phyloP scores from a whole-genome alignment of 2,329 filamentous ascomycete species.

The Ophiostoma piceae region DNA sequence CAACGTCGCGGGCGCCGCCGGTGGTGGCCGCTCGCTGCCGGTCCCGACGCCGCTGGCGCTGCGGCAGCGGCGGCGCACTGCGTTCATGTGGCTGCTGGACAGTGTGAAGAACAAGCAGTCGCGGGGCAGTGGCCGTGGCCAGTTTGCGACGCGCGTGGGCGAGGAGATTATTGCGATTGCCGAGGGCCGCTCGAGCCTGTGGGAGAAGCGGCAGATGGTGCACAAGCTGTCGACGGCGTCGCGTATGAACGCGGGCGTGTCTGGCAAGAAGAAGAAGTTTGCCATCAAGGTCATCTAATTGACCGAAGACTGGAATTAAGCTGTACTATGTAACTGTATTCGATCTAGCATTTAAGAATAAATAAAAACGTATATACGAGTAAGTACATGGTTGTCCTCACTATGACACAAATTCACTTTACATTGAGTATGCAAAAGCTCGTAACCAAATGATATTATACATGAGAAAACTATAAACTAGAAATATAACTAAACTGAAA shows the following conservation, averaged over 20 bases:
- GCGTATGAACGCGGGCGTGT: constrained; percentile 58
- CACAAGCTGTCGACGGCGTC: constrained; percentile 78
- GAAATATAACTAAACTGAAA: background rate
- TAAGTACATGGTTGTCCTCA: no score
- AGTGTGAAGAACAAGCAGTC: constrained; percentile 73
- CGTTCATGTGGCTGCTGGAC: constrained; percentile 85
- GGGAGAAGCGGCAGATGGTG: constrained; percentile 71
- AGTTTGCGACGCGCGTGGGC: constrained; percentile 72
- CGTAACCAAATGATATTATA: background rate
- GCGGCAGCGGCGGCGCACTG: constrained; percentile 69
- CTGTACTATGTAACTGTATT: background rate
- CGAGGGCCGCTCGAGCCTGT: constrained; percentile 76
- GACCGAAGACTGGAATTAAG: no score
- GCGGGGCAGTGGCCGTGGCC: constrained; percentile 62
- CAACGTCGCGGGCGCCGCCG: constrained; percentile 68
- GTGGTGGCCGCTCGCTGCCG: constrained; percentile 79
- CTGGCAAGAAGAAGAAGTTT: constrained; percentile 4
- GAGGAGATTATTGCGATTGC: constrained; percentile 83
- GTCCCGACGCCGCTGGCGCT: constrained; percentile 71
- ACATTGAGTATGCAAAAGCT: background rate
- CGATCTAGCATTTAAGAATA: background rate
- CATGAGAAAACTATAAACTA: constrained; percentile 8
- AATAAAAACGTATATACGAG: no score
- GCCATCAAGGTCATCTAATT: background rate
- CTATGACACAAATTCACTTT: no score